Evolutionary conservation across 192 early-diverging fungal genomes (phyloP), one percentile per base, ranked within the genome.

Genomic region (Backusella morwellensis): DNA sequence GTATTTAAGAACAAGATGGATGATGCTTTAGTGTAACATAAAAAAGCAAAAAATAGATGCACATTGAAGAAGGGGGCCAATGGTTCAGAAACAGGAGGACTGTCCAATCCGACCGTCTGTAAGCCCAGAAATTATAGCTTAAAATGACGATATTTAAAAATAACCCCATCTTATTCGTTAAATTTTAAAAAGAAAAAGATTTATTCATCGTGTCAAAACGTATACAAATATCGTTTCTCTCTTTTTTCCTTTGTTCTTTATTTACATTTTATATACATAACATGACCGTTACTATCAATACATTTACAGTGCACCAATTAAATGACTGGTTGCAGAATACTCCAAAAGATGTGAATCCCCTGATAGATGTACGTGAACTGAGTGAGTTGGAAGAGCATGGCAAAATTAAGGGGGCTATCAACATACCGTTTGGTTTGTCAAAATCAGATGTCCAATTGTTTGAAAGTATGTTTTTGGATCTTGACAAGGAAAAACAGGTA

Each of bases 321-420:
- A 63, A 29, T 63, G 56, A 63, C 56, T 63, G 56, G 56, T 29
- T 63, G 56, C 56, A 63, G 56, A 26, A 63, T 29, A 63, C 21
- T 14, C 56, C 56, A 63, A 63, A 29, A 26, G 23, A 11, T 63
- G 56, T 63, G 26, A 63, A 63, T 63, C 29, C 41, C n/a, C 21
- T 72, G 70, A 44, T 72, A 17, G 70, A 72, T 44, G 42, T 72
- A 17, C 70, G 70, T 44, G 70, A 72, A 44, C 70, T 42, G 12
- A 34, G 9, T 52, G 70, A 72, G 44, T 19, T 42, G 15, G 70
- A 72, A 72, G 44, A 47, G 21, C 40, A 44, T 47, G 70, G 42
- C 40, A 70, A 70, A 70, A 21, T 72, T 32, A 40, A 72, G 41
- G 70, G 70, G 44, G 70, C 42, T 12, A 44, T 72, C 12, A 72